Evolutionary conservation across 169 alveolate species (phyloP).

Genomic region (Pseudocohnilembus persalinus): DNA sequence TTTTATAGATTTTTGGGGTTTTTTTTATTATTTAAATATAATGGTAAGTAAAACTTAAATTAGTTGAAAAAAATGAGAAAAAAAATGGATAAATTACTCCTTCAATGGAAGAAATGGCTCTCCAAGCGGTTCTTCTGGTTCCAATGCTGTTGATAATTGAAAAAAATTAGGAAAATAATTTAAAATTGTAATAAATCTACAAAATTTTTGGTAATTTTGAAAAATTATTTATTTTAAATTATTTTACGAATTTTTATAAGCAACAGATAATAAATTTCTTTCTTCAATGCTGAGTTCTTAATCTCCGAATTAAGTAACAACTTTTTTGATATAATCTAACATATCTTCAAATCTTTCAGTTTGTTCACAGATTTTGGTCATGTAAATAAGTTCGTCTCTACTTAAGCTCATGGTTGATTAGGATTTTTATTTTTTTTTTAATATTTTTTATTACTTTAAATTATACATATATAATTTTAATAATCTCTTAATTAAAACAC

Average conservation of each 20-base stretch:
- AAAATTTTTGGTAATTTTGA: too few species aligned
- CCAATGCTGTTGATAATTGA: constrained; percentile 38
- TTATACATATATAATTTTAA: too few species aligned
- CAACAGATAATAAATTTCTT: constrained; percentile 77
- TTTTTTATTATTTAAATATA: too few species aligned
- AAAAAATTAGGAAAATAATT: neutral
- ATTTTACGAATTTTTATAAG: constrained; percentile 61
- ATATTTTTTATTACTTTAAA: neutral
- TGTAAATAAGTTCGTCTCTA: constrained; percentile 72
- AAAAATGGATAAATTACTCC: constrained; percentile 31
- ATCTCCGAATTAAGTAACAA: constrained; percentile 49
- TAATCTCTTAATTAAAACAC: neutral
- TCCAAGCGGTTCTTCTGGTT: constrained; percentile 84
- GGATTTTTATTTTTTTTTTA: neutral
- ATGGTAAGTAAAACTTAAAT: too few species aligned
- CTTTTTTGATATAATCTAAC: constrained; percentile 76
- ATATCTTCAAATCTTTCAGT: constrained; percentile 84
- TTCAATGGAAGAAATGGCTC: constrained; percentile 74
- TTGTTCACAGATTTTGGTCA: constrained; percentile 78
- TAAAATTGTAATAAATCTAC: too few species aligned
- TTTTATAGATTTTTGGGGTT: too few species aligned
- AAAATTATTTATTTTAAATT: too few species aligned
- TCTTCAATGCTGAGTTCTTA: constrained; percentile 74
- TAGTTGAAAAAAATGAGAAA: too few species aligned
- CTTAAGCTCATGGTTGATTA: constrained; percentile 19